These are phyloP conservation scores for Suillus placidus DNA, from an alignment of 768 basidiomycete genomes.

Conservation along the genomic window DNA sequence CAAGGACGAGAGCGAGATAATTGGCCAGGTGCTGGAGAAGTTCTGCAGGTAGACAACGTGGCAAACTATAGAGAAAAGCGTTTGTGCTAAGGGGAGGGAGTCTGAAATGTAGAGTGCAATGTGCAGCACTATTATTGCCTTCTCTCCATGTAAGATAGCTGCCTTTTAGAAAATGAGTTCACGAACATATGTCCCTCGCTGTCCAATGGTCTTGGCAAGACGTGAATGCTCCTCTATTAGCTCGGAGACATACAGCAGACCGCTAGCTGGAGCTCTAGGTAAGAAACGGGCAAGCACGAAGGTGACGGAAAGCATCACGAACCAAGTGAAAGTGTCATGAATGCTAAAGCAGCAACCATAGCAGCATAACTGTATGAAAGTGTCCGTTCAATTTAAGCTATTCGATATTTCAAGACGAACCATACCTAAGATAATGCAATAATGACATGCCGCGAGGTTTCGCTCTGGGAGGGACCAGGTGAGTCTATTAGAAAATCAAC, in stretches of 20 bases:
- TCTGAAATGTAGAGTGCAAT: slow-evolving; percentile 78
- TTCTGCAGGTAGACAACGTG: slow-evolving; percentile 93
- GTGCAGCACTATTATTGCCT: slow-evolving; percentile 84
- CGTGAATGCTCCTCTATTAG: slow-evolving; percentile 93
- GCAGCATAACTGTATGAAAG: slow-evolving; percentile 64
- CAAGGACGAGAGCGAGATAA: slow-evolving; percentile 85
- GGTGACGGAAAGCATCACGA: slow-evolving; percentile 26
- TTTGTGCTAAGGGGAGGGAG: slow-evolving; percentile 74
- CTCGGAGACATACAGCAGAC: slow-evolving; percentile 91
- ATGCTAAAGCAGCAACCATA: slow-evolving; percentile 76
- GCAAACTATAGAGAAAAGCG: slow-evolving; percentile 77
- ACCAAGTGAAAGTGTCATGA: slow-evolving; percentile 93
- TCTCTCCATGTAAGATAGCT: slow-evolving; percentile 10
- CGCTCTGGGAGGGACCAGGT: neutral
- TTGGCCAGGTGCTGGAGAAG: slow-evolving; percentile 87
- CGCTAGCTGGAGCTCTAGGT: slow-evolving; percentile 66
- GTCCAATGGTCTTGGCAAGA: slow-evolving; percentile 79
- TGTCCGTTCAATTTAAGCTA: neutral
- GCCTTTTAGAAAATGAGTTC: slow-evolving; percentile 5
- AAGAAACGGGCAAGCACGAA: slow-evolving; percentile 7
- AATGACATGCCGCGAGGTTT: neutral
- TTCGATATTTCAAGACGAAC: slow-evolving; percentile 20
- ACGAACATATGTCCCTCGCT: slow-evolving; percentile 86
- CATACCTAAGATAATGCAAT: slow-evolving; percentile 62
- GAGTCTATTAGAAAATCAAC: neutral